A percentile compares a stretch with the other conserved stretches of the same genome.
These are phyloP conservation scores for Psilocybe tampanensis DNA, from an alignment of 768 basidiomycete species.

Conservation along the genomic window DNA sequence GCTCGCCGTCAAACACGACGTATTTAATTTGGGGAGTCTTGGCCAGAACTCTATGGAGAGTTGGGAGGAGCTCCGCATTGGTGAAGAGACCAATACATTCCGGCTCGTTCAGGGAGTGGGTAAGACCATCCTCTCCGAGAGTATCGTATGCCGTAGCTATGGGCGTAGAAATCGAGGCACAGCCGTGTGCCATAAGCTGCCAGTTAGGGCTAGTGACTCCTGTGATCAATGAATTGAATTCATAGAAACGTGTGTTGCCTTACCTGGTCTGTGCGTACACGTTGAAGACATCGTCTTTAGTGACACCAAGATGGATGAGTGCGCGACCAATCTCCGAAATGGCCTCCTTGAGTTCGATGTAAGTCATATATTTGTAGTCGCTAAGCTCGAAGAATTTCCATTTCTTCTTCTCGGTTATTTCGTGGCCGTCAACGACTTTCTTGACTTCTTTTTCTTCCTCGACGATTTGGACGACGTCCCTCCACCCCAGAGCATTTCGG, in stretches of 20 bases:
- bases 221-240: conserved; percentile 3
- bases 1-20: conserved; percentile 86
- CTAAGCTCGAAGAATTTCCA: conserved; percentile 96
- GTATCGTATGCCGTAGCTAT: conserved; percentile 98
- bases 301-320: conserved; percentile 69
- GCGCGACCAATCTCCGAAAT: conserved; percentile 71
- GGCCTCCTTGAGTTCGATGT: conserved; percentile 66
- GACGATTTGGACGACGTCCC: conserved; percentile 69
- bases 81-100: conserved; percentile 86
- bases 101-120: conserved; percentile 87
- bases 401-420: conserved; percentile 85
- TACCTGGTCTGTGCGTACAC: conserved; percentile 89
- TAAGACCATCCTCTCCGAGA: conserved; percentile 84
- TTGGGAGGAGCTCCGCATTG: conserved; percentile 87
- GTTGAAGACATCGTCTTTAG: conserved; percentile 79
- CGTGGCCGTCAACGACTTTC: conserved; percentile 82
- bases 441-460: conserved; percentile 91
- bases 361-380: conserved; percentile 83
- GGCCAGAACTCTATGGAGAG: conserved; percentile 68
- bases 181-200: conserved; percentile 87
- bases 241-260: conserved; percentile 8
- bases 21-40: conserved; percentile 76
- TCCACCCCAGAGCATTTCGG: conserved; percentile 77
- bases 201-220: conserved; percentile 64
- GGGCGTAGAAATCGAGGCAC: conserved; percentile 72